phyloP scores from a whole-genome alignment of 495 filamentous ascomycete species.

The Astrothelium macrocarpum region DNA sequence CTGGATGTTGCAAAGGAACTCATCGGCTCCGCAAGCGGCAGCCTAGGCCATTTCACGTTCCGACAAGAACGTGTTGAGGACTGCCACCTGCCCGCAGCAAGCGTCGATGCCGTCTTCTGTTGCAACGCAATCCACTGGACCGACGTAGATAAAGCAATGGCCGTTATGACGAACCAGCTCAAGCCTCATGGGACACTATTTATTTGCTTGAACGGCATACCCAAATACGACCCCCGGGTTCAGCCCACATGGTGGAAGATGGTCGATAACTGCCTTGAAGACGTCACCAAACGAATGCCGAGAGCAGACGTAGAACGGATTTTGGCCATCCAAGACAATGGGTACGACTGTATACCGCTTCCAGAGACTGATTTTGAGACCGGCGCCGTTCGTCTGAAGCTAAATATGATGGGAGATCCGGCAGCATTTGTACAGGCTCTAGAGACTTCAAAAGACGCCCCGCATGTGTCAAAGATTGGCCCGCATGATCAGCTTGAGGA shows the following conservation, averaged over 20 bases:
- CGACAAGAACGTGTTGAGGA: not conserved
- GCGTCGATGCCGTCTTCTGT: not conserved
- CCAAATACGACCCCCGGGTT: not conserved
- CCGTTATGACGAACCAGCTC: not conserved
- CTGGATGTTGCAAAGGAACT: not conserved
- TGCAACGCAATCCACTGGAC: not conserved
- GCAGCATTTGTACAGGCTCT: not conserved
- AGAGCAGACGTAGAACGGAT: not conserved
- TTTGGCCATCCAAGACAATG: not conserved
- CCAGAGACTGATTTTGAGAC: not conserved
- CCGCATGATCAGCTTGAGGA: not conserved
- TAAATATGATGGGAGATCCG: not conserved
- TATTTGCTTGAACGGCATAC: not conserved
- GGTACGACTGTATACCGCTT: not conserved
- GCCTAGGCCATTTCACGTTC: not conserved
- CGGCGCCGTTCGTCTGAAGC: not conserved
- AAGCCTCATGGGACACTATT: not conserved
- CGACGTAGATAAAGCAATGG: not conserved
- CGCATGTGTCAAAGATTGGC: not conserved
- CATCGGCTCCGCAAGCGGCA: not conserved
- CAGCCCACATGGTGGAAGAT: not conserved
- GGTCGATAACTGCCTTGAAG: not conserved
- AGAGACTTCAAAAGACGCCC: not conserved
- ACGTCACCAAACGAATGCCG: not conserved
- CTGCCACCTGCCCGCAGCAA: not conserved